phyloP scores from a whole-genome alignment of 164 flowering plant genomes.

The Nymphaea thermarum region DNA sequence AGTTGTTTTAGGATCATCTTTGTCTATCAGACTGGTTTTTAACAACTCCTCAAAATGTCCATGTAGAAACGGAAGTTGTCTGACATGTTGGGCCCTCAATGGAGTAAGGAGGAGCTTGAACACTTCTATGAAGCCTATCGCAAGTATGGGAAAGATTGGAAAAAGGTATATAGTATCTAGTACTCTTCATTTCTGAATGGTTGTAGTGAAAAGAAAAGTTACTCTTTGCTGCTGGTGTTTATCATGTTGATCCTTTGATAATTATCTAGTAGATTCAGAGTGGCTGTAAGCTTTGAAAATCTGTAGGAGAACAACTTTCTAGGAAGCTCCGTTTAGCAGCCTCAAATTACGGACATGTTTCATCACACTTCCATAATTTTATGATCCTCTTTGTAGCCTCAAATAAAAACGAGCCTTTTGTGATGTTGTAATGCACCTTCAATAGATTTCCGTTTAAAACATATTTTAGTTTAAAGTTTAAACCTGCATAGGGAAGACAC shows the following conservation, averaged over 20 bases:
- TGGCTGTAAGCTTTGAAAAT: background rate
- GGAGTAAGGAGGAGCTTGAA: constrained; percentile 83
- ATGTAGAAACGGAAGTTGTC: constrained; percentile 69
- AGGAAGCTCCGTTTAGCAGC: background rate
- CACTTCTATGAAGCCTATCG: constrained; percentile 85
- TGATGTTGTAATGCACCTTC: too few relatives aligned
- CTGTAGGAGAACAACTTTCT: too few relatives aligned
- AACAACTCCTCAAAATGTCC: background rate
- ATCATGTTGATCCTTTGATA: background rate
- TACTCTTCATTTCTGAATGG: background rate
- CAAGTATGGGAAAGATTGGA: constrained; percentile 85
- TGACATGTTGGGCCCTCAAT: constrained; percentile 77
- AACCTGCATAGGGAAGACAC: too few relatives aligned
- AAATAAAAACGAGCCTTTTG: too few relatives aligned
- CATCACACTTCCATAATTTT: background rate
- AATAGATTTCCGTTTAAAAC: too few relatives aligned
- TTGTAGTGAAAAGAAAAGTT: background rate
- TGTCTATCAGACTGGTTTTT: background rate
- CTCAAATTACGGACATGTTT: background rate
- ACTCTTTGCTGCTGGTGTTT: background rate
- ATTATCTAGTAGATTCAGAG: background rate
- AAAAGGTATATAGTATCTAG: constrained; percentile 37
- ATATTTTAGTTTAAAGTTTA: too few relatives aligned
- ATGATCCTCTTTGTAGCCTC: background rate
- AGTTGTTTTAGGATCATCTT: background rate